Conservation (phyloP, 495 filamentous ascomycete species). For the Ramalina intermedia region DNA sequence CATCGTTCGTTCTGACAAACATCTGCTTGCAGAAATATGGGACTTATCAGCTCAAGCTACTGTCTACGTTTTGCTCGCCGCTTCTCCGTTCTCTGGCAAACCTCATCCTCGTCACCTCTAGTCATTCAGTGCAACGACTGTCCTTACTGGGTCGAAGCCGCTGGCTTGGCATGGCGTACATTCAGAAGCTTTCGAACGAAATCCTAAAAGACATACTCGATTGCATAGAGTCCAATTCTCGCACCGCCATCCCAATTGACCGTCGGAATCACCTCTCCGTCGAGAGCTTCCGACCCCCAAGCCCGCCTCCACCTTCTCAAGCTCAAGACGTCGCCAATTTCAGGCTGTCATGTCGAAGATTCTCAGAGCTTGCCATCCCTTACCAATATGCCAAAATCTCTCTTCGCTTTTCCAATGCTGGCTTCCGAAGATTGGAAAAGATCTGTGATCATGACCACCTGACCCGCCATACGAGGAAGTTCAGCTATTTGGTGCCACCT, state of each 20-base stretch:
- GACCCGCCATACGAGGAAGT: constrained; percentile 46
- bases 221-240: constrained; percentile 33
- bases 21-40: not conserved
- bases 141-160: not conserved
- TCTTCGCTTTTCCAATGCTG: constrained; percentile 43
- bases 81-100: not conserved
- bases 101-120: not conserved
- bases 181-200: constrained; percentile 45
- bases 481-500: constrained; percentile 59
- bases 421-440: constrained; percentile 40
- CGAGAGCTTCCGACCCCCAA: constrained; percentile 36
- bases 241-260: constrained; percentile 31
- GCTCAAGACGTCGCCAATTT: constrained; percentile 32
- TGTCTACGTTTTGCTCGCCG: not conserved
- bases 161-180: constrained; percentile 15
- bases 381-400: constrained; percentile 45
- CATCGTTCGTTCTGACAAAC: constrained; percentile 15
- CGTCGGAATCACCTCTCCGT: constrained; percentile 37
- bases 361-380: constrained; percentile 45
- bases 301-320: constrained; percentile 26
- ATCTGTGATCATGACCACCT: constrained; percentile 35
- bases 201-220: constrained; percentile 44
- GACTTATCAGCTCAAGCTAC: not conserved
- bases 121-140: no score
- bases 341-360: constrained; percentile 45